A percentile compares a stretch with the other conserved stretches of the same genome.
phyloP scores from a whole-genome alignment of 2,329 filamentous ascomycete genomes.

The Ophiobolus disseminans region DNA sequence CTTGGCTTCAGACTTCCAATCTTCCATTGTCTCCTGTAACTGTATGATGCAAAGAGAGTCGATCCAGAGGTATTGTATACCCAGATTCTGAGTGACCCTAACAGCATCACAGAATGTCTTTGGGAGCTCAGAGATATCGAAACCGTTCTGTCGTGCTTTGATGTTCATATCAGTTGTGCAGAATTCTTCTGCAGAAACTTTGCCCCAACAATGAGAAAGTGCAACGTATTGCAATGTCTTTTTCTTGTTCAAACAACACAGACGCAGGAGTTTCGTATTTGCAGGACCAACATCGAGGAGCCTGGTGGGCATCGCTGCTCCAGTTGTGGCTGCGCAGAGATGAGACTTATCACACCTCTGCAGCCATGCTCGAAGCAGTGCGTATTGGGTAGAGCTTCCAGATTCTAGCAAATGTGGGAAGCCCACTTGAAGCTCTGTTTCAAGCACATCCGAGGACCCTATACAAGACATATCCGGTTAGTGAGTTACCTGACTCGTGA shows the following conservation, averaged over 20 bases:
- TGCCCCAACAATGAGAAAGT: slow-evolving; percentile 27
- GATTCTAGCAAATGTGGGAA: slow-evolving; percentile 11
- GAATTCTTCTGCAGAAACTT: slow-evolving; percentile 12
- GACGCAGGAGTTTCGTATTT: slow-evolving; percentile 14
- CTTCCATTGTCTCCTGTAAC: background rate
- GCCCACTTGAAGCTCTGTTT: slow-evolving; percentile 11
- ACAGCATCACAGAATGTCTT: slow-evolving; percentile 13
- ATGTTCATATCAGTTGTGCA: slow-evolving; percentile 22
- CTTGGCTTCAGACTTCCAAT: slow-evolving; percentile 8
- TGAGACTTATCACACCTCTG: slow-evolving; percentile 12
- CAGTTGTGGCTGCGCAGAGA: slow-evolving; percentile 9
- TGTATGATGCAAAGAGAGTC: slow-evolving; percentile 15
- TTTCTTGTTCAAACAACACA: slow-evolving; percentile 9
- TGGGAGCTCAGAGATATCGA: slow-evolving; percentile 17
- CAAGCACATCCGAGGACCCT: too few species aligned
- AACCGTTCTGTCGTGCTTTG: slow-evolving; percentile 1
- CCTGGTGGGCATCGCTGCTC: slow-evolving; percentile 13
- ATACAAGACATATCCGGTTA: too few species aligned
- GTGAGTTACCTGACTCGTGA: too few species aligned
- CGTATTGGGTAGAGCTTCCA: slow-evolving; percentile 9
- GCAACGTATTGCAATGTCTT: slow-evolving; percentile 15
- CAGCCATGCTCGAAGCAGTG: slow-evolving; percentile 17
- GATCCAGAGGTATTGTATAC: slow-evolving; percentile 14
- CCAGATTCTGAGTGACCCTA: slow-evolving; percentile 1
- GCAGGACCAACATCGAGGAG: slow-evolving; percentile 17